phyloP scores from a whole-genome alignment of 768 basidiomycete species.

The Coprinellus micaceus region DNA sequence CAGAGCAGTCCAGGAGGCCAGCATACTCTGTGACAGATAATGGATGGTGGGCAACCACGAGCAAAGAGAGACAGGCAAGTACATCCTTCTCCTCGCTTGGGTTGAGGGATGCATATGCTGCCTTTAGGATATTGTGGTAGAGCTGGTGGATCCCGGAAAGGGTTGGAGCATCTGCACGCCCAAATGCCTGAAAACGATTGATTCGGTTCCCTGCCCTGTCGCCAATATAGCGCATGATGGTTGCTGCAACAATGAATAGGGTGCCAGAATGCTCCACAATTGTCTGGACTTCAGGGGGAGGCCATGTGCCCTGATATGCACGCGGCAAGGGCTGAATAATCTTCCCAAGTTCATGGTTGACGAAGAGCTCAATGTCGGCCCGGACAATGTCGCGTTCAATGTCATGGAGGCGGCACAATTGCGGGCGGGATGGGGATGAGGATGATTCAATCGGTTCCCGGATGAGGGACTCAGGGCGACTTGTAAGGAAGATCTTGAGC shows the following conservation, averaged over 20 bases:
- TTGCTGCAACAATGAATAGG: background rate
- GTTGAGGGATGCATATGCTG: background rate
- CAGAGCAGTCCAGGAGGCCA: background rate
- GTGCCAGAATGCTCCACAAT: background rate
- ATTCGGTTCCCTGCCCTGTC: background rate
- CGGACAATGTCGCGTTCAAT: background rate
- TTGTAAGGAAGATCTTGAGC: conserved; percentile 20
- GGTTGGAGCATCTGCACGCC: background rate
- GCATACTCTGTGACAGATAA: background rate
- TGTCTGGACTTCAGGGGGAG: background rate
- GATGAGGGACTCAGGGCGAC: conserved; percentile 16
- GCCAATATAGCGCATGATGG: background rate
- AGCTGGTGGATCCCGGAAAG: background rate
- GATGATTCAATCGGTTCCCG: background rate
- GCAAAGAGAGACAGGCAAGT: background rate
- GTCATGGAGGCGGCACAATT: conserved; percentile 6
- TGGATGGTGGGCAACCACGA: background rate
- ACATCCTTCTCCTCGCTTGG: background rate
- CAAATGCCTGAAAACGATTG: background rate
- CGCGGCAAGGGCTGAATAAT: background rate
- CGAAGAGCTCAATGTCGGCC: conserved; percentile 4
- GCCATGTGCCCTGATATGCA: background rate
- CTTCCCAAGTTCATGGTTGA: background rate
- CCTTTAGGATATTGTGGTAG: background rate
- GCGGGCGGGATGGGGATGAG: background rate